Evolutionary conservation across 2,329 filamentous ascomycete genomes (phyloP).

Genomic region (Fusarium armeniacum): DNA sequence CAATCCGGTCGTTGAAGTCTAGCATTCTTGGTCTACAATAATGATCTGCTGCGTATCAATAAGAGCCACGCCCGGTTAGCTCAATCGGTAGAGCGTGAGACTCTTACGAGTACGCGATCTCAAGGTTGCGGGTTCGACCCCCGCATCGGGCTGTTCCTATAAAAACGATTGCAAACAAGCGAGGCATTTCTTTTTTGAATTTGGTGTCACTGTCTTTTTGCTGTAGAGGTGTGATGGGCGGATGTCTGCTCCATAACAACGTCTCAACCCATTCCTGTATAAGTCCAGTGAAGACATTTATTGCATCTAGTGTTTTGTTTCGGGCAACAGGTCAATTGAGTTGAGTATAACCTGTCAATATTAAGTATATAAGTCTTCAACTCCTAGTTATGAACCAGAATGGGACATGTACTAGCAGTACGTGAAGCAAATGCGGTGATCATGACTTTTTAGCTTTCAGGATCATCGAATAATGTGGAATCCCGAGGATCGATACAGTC

Average conservation of each 20-base stretch:
- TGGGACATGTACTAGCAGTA: no score
- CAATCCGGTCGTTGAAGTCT: no score
- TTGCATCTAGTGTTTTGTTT: no score
- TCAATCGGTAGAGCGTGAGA: slow-evolving; percentile 74
- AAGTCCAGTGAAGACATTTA: no score
- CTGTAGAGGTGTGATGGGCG: no score
- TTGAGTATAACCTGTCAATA: background rate
- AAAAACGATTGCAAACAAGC: slow-evolving; percentile 41
- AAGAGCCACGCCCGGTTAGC: slow-evolving; percentile 47
- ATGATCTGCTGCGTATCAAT: background rate
- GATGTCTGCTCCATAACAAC: no score
- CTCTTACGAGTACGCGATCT: slow-evolving; percentile 67
- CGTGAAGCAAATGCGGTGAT: no score
- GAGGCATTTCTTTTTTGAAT: background rate
- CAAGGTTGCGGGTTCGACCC: slow-evolving; percentile 70
- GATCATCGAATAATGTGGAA: slow-evolving; percentile 32
- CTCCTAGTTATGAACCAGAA: no score
- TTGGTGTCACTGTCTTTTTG: no score
- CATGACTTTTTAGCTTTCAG: background rate
- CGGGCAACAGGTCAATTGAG: no score
- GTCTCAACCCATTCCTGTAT: no score
- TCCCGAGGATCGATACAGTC: slow-evolving; percentile 5
- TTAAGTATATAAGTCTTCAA: background rate
- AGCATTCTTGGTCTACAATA: fast-evolving
- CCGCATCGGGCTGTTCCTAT: slow-evolving; percentile 60